phyloP scores from a whole-genome alignment of 192 early-diverging fungal species.

The Powellomyces hirtus region DNA sequence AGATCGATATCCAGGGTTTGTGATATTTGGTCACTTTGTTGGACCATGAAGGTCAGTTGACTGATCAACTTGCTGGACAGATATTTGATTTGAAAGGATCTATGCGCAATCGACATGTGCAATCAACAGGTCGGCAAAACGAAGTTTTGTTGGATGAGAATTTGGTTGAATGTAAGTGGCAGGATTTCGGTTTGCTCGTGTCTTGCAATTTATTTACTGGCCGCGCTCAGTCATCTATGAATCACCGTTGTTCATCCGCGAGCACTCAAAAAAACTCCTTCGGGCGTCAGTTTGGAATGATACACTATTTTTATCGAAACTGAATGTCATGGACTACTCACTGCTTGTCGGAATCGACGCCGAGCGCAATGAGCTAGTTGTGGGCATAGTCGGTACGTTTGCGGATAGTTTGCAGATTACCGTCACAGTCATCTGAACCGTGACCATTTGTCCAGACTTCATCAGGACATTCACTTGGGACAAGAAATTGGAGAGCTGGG shows the following conservation, averaged over 20 bases:
- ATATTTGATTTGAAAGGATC: conserved; percentile 95
- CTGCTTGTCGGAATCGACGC: conserved; percentile 92
- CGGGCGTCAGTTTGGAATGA: conserved; percentile 88
- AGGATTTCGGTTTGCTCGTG: neutral
- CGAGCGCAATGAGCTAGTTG: conserved; percentile 79
- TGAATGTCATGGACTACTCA: conserved; percentile 98
- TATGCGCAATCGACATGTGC: conserved; percentile 88
- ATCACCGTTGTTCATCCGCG: conserved; percentile 86
- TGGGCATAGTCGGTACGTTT: conserved; percentile 89
- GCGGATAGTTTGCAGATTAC: neutral
- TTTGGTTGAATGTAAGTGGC: conserved; percentile 71
- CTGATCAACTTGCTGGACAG: conserved; percentile 46
- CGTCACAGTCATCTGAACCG: neutral
- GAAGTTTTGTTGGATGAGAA: conserved; percentile 94
- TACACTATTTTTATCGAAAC: conserved; percentile 86
- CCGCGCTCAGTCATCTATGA: conserved; percentile 64
- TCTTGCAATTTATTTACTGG: neutral
- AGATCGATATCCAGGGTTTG: conserved; percentile 69
- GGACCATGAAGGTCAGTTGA: neutral
- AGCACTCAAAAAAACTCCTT: conserved; percentile 84
- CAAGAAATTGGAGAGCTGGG: conserved; percentile 97
- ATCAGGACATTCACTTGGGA: conserved; percentile 99
- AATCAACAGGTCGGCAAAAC: conserved; percentile 78
- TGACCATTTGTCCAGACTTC: conserved; percentile 66
- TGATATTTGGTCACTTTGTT: neutral